Conservation (phyloP, 2,329 filamentous ascomycete genomes). For the Aureobasidium lini region DNA sequence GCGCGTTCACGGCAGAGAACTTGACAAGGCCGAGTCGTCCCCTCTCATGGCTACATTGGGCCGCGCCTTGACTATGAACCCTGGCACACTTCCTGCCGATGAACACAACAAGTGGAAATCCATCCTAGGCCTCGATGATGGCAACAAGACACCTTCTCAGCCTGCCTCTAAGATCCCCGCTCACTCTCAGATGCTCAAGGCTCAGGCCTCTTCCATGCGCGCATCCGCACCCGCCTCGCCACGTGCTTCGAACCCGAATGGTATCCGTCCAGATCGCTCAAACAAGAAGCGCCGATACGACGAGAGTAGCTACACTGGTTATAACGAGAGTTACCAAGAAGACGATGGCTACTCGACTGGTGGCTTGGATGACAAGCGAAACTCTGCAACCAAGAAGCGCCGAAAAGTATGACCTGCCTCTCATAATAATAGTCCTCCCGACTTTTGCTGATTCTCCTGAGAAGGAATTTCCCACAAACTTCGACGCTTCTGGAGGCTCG, state of each 20-base stretch:
- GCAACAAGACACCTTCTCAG: conserved; percentile 13
- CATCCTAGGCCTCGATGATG: conserved; percentile 39
- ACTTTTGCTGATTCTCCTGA: neutral
- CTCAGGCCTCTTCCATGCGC: conserved; percentile 15
- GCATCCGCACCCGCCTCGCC: conserved; percentile 30
- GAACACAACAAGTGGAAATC: conserved; percentile 37
- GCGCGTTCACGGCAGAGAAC: conserved; percentile 33
- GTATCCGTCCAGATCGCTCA: conserved; percentile 53
- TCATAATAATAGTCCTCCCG: neutral
- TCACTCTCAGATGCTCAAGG: conserved; percentile 17
- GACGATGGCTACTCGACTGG: conserved; percentile 67
- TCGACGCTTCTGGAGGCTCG: neutral
- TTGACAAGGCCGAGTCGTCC: conserved; percentile 25
- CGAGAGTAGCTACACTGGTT: conserved; percentile 67
- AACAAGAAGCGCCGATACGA: conserved; percentile 70
- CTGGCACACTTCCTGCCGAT: conserved; percentile 34
- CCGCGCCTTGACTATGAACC: conserved; percentile 35
- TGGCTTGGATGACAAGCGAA: conserved; percentile 55
- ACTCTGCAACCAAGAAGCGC: conserved; percentile 41
- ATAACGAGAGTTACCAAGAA: conserved; percentile 63
- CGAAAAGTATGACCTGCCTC: conserved; percentile 40
- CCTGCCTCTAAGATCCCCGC: conserved; percentile 1
- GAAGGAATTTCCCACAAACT: conserved; percentile 10
- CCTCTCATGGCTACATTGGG: conserved; percentile 32
- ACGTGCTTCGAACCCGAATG: conserved; percentile 31